Conservation (phyloP, 108 stramenopile genomes). For the Nannochloropsis oceanica region DNA sequence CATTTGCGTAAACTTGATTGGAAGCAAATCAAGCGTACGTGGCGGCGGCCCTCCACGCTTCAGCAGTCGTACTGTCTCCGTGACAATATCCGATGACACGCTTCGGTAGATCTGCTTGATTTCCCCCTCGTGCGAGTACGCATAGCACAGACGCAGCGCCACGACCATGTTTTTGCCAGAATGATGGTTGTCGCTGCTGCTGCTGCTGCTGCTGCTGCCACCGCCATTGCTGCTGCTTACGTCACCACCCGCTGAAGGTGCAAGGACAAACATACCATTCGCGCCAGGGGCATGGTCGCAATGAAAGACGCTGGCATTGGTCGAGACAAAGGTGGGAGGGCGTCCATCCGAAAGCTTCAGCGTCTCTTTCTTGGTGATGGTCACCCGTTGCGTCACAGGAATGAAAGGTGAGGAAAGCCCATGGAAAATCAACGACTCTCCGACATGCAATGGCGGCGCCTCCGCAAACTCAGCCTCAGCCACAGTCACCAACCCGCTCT, state of each 20-base stretch:
- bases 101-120: background rate
- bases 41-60: background rate
- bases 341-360: background rate
- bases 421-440: slow-evolving; percentile 14
- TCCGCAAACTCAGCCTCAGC: background rate
- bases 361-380: slow-evolving; percentile 2
- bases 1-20: background rate
- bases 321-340: background rate
- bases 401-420: slow-evolving; percentile 7
- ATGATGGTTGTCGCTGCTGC: background rate
- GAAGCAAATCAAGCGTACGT: background rate
- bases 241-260: background rate
- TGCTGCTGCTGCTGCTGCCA: background rate
- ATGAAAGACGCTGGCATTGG: background rate
- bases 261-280: background rate
- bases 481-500: background rate
- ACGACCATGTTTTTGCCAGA: background rate
- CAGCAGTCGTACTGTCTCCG: background rate
- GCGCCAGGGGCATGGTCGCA: background rate
- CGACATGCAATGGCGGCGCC: background rate
- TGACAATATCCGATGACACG: background rate
- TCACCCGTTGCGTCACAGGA: slow-evolving; percentile 9
- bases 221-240: background rate
- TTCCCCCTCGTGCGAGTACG: background rate
- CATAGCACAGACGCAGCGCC: background rate